Evolutionary conservation across 805 yeast species (phyloP), one percentile per base, ranked within the genome.

Genomic region (Lachancea mirantina): DNA sequence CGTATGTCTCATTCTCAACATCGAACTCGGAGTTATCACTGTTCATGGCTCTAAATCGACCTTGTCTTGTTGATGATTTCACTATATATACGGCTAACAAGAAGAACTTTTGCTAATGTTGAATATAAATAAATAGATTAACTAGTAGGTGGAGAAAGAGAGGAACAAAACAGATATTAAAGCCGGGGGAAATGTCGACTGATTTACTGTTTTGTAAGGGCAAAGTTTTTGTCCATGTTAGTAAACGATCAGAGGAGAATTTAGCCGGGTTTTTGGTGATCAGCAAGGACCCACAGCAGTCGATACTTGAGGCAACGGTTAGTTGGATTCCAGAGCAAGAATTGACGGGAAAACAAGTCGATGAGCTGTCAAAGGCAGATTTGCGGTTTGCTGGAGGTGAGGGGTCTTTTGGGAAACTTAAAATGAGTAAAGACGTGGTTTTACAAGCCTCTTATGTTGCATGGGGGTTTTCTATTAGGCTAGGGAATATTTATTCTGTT

Each of bases 171-270:
- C n/a, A n/a, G n/a, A n/a, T n/a, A n/a, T n/a, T n/a, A n/a, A n/a
- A n/a, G n/a, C n/a, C n/a, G n/a, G n/a, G n/a, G n/a, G n/a, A 14
- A n/a, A 35, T 35, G 39, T 26, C 24, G 18, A 47, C 50, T 6
- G 41, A 50, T 27, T 43, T 66, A 8, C 14, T 62, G 2, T 64
- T 63, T 35, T 61, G 65, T 26, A 81, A 79, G 50, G 70, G 85
- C 2, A 78, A 81, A 51, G 92, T 82, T 5, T 87, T 76, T 54
- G 70, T 88, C 3, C 98, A 92, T 56, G 94, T 95, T 3, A 73
- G 92, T 0, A 64, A 72, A 8, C 68, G 77, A 14, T 70, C 84
- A 18, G 66, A 65, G 32, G 95, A 89, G 49, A 88, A 89, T 51
- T 64, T 89, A 14, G 59, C 81, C 0, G 98, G 98, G 2, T 84